Conservation (phyloP, 2,329 filamentous ascomycete species). For the Aotearoamyces nothofagi region DNA sequence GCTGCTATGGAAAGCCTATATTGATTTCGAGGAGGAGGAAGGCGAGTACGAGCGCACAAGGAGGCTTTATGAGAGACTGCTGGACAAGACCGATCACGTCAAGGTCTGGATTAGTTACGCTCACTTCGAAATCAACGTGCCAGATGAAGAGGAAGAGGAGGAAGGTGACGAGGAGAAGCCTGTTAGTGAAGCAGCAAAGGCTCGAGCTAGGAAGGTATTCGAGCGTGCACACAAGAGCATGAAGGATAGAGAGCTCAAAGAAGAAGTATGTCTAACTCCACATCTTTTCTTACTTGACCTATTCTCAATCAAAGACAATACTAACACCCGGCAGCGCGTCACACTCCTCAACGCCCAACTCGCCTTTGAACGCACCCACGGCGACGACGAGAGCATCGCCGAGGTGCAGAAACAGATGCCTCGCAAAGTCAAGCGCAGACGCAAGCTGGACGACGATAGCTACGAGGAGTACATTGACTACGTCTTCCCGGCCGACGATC, state of each 20-base stretch:
- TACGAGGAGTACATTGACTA: slow-evolving; percentile 98
- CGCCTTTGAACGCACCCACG: slow-evolving; percentile 79
- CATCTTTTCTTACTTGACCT: neutral
- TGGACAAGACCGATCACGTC: slow-evolving; percentile 93
- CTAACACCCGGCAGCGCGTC: slow-evolving; percentile 39
- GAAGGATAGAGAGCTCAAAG: slow-evolving; percentile 81
- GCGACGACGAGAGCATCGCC: slow-evolving; percentile 57
- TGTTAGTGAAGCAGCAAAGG: slow-evolving; percentile 72
- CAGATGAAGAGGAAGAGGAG: slow-evolving; percentile 50
- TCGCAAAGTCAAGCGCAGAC: slow-evolving; percentile 77
- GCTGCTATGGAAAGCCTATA: slow-evolving; percentile 93
- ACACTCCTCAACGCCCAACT: slow-evolving; percentile 85
- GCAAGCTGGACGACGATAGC: slow-evolving; percentile 79
- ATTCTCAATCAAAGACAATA: slow-evolving; percentile 18
- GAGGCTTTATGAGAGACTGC: slow-evolving; percentile 72
- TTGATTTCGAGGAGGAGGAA: slow-evolving; percentile 96
- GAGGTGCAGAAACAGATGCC: slow-evolving; percentile 90
- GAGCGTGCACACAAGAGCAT: slow-evolving; percentile 72
- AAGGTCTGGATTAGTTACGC: slow-evolving; percentile 99
- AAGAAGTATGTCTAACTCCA: slow-evolving; percentile 40
- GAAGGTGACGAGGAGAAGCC: slow-evolving; percentile 41
- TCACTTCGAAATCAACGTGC: slow-evolving; percentile 94
- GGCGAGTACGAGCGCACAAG: slow-evolving; percentile 77
- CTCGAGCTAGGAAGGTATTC: slow-evolving; percentile 69
- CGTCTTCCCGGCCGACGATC: slow-evolving; percentile 89